phyloP scores from a whole-genome alignment of 768 basidiomycete species.

The Artomyces pyxidatus region DNA sequence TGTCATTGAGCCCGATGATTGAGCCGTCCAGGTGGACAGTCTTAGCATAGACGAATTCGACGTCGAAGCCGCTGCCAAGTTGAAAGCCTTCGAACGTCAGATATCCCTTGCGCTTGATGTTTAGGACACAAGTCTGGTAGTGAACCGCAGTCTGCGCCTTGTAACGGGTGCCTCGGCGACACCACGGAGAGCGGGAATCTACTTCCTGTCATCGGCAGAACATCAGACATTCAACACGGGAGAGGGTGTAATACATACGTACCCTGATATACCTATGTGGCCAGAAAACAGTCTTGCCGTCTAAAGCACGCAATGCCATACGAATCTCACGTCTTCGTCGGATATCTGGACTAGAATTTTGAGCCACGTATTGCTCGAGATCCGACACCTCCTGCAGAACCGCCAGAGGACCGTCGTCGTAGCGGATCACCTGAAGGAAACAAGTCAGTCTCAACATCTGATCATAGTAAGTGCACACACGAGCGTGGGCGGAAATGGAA shows the following conservation, averaged over 20 bases:
- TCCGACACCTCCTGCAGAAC: slow-evolving; percentile 40
- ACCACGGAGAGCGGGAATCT: slow-evolving; percentile 37
- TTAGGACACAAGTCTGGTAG: slow-evolving; percentile 40
- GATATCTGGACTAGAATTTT: slow-evolving; percentile 48
- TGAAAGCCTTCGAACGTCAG: slow-evolving; percentile 43
- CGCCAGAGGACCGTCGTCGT: slow-evolving; percentile 49
- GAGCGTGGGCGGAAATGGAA: slow-evolving; percentile 70
- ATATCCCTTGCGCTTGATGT: slow-evolving; percentile 45
- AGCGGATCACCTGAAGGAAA: slow-evolving; percentile 47
- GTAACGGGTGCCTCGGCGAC: slow-evolving; percentile 39
- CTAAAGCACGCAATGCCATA: slow-evolving; percentile 55
- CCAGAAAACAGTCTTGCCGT: slow-evolving; percentile 53
- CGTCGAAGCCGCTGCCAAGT: slow-evolving; percentile 62
- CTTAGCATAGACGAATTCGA: slow-evolving; percentile 50
- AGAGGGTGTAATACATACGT: slow-evolving; percentile 11
- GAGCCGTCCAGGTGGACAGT: slow-evolving; percentile 39
- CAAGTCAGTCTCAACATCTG: not conserved
- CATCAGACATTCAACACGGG: not conserved
- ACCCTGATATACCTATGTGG: slow-evolving; percentile 56
- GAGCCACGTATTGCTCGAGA: slow-evolving; percentile 50
- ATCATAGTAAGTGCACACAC: slow-evolving; percentile 27
- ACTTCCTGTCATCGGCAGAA: slow-evolving; percentile 29
- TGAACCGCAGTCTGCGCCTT: slow-evolving; percentile 38
- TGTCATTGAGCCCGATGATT: slow-evolving; percentile 55
- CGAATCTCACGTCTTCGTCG: slow-evolving; percentile 47